Evolutionary conservation across 129 eudicot genomes (phyloP), one percentile per base, ranked within the genome.

Genomic region (Deinandra increscens): DNA sequence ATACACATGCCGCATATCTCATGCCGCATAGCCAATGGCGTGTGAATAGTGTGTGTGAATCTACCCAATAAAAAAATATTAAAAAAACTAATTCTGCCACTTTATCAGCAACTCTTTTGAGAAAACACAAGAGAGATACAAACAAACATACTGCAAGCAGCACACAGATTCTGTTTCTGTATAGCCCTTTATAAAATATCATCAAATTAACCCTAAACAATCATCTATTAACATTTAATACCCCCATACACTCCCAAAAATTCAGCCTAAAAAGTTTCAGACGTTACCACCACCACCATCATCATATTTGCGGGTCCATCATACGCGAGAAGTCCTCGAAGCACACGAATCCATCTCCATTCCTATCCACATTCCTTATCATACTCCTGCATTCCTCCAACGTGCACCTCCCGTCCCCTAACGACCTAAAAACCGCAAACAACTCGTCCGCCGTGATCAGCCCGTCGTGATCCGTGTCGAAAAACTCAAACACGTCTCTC

Each of bases 321-420:
- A 91, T 91, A 55, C 69, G 72, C 4, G 71, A 36, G 49, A 91
- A 91, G 83, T 91, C 97, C 82, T 88, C 86, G 41, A 88, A 85
- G 66, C 97, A 91, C 14, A 91, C 97, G 70, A 88, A 81, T 54
- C 97, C 97, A 26, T 91, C 96, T 9, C 84, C 84, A 67, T 85
- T 81, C 4, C 45, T 68, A 56, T 91, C 97, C 14, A 88, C 97
- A 7, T 81, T 83, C 0, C 71, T 66, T 36, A 91, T 91, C 97
- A 91, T 91, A n/a, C 84, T 69, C 69, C 70, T 78, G 78, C 97
- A 91, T 3, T 91, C 97, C 42, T 88, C 97, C 38, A 91, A 75
- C 79, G 93, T 72, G 80, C 92, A 88, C 76, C 66, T 41, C 36
- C 68, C 88, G 29, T 75, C 97, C 10, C 93, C 90, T 7, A 91